Base-by-base conservation (phyloP, 768 basidiomycete species). In the Auriscalpium orientale region DNA sequence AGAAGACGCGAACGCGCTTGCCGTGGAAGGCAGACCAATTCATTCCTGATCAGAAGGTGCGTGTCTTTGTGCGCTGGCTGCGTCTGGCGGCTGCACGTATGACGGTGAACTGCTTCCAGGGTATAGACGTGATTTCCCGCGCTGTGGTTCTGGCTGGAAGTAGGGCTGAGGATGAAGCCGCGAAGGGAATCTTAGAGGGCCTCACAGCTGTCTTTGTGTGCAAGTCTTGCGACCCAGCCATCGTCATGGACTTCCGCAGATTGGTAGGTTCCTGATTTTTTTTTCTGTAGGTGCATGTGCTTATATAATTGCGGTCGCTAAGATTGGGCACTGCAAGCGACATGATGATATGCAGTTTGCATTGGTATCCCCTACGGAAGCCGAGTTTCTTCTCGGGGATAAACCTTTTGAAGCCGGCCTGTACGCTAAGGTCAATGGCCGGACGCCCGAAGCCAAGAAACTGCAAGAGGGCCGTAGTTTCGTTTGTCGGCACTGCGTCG, bases 21-120 rank as follows among this genome's bases (percentile, higher is more conserved):
- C 67, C 56, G 4, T 89, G 85, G 84, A 70, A 62, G 28, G 72
- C 79, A 0, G 68, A 72, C 2, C 66, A 75, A 13, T 89, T 89
- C 57, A 70, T 72, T n/a, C 79, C 74, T 53, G 85, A 89, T 64
- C 72, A 73, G 15, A 80, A 78, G 76, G 87, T 81, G 56, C 12
- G 64, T 20, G 28, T 33, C 8, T 20, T 21, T 53, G 6, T 34
- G 28, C 20, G 45, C 47, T 33, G 20, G 10, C n/a, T 15, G 4
- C 10, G n/a, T 13, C 49, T 10, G 5, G 40, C 34, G 12, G 46
- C n/a, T 67, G 22, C 28, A 28, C 28, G 28, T 28, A 47, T 49
- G 54, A 45, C 11, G 20, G 2, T 13, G 46, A 4, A 8, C 50
- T 20, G 37, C 12, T 54, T 33, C 21, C 53, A 62, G 61, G 61